Evolutionary conservation across 2,329 filamentous ascomycete species (phyloP).

Genomic region (Gremmenia infestans): DNA sequence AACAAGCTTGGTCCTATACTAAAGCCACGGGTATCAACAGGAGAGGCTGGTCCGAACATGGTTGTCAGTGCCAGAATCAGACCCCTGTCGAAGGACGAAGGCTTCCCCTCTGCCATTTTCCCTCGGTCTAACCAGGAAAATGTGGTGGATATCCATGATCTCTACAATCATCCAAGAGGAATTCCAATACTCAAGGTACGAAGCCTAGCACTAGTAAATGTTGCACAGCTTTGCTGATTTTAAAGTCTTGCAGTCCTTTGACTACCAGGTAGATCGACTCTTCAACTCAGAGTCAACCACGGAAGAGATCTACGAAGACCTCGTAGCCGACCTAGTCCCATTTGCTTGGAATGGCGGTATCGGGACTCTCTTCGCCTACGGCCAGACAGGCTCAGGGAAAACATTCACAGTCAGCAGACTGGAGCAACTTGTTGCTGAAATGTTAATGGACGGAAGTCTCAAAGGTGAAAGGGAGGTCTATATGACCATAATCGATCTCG

Average conservation of each 20-base stretch:
- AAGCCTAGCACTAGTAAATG: background rate
- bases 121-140: conserved; percentile 1
- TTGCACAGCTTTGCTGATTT: background rate
- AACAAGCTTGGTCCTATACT: background rate
- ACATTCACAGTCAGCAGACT: conserved; percentile 41
- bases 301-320: conserved; percentile 14
- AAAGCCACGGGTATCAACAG: background rate
- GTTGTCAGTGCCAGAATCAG: conserved; percentile 5
- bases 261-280: conserved; percentile 10
- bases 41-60: conserved; percentile 1
- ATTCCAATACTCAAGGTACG: conserved; percentile 1
- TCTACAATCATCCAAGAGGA: background rate
- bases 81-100: background rate
- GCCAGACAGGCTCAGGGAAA: conserved; percentile 46
- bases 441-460: conserved; percentile 73
- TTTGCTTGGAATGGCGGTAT: conserved; percentile 39
- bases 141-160: conserved; percentile 3
- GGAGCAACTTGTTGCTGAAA: conserved; percentile 37
- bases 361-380: conserved; percentile 45
- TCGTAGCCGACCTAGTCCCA: conserved; percentile 6
- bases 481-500: conserved; percentile 86
- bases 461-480: conserved; percentile 85
- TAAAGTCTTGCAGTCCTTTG: conserved; percentile 4
- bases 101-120: conserved; percentile 2
- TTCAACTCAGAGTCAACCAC: conserved; percentile 10